A percentile compares a stretch with the other conserved stretches of the same genome.
phyloP scores from a whole-genome alignment of 2,329 filamentous ascomycete species.

The Monascus ruber region DNA sequence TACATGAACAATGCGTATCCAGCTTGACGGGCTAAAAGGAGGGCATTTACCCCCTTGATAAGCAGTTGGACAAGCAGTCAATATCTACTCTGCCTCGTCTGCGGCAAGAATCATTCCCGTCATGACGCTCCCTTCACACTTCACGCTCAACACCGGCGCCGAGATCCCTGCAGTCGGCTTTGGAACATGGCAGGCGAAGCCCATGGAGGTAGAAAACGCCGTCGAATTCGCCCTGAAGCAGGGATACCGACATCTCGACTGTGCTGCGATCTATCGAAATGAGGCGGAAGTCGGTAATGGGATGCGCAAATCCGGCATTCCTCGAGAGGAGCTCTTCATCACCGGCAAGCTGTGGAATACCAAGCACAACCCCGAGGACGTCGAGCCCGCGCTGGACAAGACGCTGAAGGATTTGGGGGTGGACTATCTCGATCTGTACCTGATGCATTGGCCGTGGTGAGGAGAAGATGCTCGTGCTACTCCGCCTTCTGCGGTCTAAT shows the following conservation, averaged over 20 bases:
- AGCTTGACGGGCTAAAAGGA: too few relatives aligned
- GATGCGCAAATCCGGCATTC: slow-evolving; percentile 22
- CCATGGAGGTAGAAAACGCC: slow-evolving; percentile 37
- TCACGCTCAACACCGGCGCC: slow-evolving; percentile 33
- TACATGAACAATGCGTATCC: too few relatives aligned
- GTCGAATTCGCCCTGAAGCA: slow-evolving; percentile 34
- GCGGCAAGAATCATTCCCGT: too few relatives aligned
- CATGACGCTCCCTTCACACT: too few relatives aligned
- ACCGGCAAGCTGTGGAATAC: slow-evolving; percentile 51
- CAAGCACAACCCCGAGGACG: slow-evolving; percentile 38
- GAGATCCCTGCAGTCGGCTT: slow-evolving; percentile 33
- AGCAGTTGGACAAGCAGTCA: too few relatives aligned
- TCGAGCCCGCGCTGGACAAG: slow-evolving; percentile 39
- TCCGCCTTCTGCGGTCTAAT: too few relatives aligned
- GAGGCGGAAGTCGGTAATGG: slow-evolving; percentile 21
- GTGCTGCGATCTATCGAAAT: slow-evolving; percentile 30
- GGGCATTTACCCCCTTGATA: too few relatives aligned
- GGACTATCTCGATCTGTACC: slow-evolving; percentile 44
- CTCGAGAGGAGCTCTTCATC: slow-evolving; percentile 26
- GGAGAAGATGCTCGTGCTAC: too few relatives aligned
- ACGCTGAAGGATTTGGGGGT: slow-evolving; percentile 40
- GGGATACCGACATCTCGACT: slow-evolving; percentile 33
- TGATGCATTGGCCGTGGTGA: too few relatives aligned
- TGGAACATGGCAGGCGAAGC: slow-evolving; percentile 31
- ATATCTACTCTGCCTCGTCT: too few relatives aligned